Evolutionary conservation across 1,139 yeast genomes (phyloP), one percentile per base, ranked within the genome.

Genomic region (Magnusiomyces sp.): DNA sequence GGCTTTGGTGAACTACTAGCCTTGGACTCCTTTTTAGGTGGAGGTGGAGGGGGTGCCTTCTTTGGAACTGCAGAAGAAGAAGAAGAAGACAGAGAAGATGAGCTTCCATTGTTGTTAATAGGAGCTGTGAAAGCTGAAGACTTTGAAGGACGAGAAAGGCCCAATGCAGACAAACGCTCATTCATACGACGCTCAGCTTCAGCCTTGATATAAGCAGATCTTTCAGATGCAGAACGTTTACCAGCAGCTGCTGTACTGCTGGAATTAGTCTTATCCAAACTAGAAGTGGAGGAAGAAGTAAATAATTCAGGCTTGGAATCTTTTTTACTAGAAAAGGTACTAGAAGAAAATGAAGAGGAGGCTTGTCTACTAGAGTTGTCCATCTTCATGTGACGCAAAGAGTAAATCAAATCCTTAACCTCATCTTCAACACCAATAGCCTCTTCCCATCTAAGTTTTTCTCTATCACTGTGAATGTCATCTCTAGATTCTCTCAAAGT

Each of bases 161-260:
- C 97, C 52, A 90, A 74, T 56, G 84, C 85, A 1, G 95, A 96
- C 62, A 89, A 73, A 59, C 94, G 74, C 60, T 89, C 97, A 56
- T 81, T 83, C 95, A 90, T 89, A 61, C 88, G 78, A 66, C 83
- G 80, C 59, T 85, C 87, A 0, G 97, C 97, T 61, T 87, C 95
- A 11, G 92, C 95, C 63, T 87, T 88, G 53, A 89, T 83, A 58
- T 81, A 81, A 5, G 90, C 90, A 6, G 94, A 77, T 57, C 96
- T 75, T 51, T 87, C 58, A 79, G 85, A 9, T 76, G 74, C 14
- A 72, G 62, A 57, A 41, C 62, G 59, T 41, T 54, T 56, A 10
- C 51, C 49, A 31, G 46, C 11, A 6, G 46, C 29, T 5, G 57
- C 48, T 27, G 58, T 41, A 6, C 47, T 45, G 17, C 50, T 37